A percentile compares a stretch with the other conserved stretches of the same genome.
Evolutionary conservation across 768 basidiomycete species (phyloP).

Genomic region (Tulasnella sp.): DNA sequence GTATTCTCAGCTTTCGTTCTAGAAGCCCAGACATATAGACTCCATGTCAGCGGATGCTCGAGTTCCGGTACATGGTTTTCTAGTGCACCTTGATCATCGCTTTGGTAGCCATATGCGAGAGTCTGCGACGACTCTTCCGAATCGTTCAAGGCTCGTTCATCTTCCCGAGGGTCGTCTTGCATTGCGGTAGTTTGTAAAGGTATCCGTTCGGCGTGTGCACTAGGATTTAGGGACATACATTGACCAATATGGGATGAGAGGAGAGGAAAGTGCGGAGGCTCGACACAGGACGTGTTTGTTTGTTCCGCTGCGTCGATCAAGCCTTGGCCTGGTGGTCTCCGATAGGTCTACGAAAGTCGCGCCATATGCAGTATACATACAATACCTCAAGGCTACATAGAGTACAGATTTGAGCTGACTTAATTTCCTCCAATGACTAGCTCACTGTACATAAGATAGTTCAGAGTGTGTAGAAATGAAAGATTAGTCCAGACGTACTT

Average conservation of each 20-base stretch:
- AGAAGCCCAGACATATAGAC: neutral
- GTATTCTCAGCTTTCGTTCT: no score
- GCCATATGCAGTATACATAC: neutral
- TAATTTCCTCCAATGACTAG: neutral
- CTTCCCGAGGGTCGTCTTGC: neutral
- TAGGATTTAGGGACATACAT: neutral
- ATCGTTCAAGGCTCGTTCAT: neutral
- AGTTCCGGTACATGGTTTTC: no score
- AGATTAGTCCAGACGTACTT: constrained; percentile 37
- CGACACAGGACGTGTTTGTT: neutral
- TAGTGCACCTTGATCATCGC: neutral
- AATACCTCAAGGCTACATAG: neutral
- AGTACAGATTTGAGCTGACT: neutral
- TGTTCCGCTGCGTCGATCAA: no score
- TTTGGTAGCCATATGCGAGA: neutral
- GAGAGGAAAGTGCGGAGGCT: neutral
- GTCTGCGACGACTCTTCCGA: neutral
- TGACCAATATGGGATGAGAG: neutral
- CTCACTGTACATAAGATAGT: neutral
- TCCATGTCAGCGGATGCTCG: neutral
- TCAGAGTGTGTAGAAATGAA: neutral
- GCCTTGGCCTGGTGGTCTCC: no score
- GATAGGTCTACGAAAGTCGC: neutral
- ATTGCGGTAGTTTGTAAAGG: neutral
- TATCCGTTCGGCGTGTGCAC: neutral